These are phyloP conservation scores for Exophiala calicioides DNA, from an alignment of 2,329 filamentous ascomycete genomes.

Conservation along the genomic window DNA sequence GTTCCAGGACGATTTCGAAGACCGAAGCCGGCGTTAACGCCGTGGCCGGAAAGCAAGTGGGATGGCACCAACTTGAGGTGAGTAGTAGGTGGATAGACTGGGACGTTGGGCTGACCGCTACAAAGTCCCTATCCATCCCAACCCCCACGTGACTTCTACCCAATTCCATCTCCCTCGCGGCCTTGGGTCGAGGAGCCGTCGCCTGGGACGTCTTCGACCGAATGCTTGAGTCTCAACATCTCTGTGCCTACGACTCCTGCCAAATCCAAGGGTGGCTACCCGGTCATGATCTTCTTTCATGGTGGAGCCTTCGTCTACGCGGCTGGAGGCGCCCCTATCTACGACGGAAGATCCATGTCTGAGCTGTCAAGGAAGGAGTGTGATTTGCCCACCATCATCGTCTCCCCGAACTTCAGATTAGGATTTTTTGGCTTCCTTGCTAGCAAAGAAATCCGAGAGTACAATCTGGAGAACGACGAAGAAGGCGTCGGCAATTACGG, in stretches of 20 bases:
- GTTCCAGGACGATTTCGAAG: slow-evolving; percentile 8
- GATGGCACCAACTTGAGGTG: slow-evolving; percentile 7
- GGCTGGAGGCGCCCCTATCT: slow-evolving; percentile 55
- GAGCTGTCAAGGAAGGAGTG: slow-evolving; percentile 45
- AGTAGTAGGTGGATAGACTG: not conserved
- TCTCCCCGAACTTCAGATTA: slow-evolving; percentile 47
- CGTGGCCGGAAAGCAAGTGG: slow-evolving; percentile 4
- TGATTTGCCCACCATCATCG: slow-evolving; percentile 46
- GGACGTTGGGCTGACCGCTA: too few species aligned
- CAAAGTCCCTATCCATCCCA: too few species aligned
- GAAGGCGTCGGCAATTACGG: slow-evolving; percentile 33
- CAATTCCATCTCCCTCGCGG: slow-evolving; percentile 2
- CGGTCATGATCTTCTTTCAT: slow-evolving; percentile 11
- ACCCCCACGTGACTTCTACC: slow-evolving; percentile 5
- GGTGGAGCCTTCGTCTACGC: slow-evolving; percentile 39
- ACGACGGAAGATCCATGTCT: slow-evolving; percentile 49
- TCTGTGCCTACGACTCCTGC: slow-evolving; percentile 5
- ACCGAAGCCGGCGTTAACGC: not conserved
- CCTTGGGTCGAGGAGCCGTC: slow-evolving; percentile 6
- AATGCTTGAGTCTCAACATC: slow-evolving; percentile 8
- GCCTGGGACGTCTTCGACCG: not conserved
- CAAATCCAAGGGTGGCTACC: not conserved
- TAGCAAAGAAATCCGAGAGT: slow-evolving; percentile 46
- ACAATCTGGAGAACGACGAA: slow-evolving; percentile 46
- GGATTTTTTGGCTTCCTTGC: slow-evolving; percentile 49